Percentiles rank a stretch among this genome's conserved stretches.
Evolutionary conservation across 163 green algal species (phyloP).

Genomic region (Chlorella variabilis): DNA sequence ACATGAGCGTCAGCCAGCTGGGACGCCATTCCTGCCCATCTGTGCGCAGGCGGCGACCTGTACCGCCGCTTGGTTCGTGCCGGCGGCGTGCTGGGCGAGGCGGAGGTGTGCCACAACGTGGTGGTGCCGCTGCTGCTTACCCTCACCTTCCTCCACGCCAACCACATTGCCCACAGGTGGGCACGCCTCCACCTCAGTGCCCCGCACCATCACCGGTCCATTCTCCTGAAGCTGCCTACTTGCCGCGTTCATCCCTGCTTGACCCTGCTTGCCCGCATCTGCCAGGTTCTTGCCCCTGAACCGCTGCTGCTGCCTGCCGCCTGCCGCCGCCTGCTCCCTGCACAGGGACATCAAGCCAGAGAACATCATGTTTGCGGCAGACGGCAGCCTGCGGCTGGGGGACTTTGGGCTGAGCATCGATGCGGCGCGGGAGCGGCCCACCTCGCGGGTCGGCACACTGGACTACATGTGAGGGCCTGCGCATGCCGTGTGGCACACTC

Average conservation of each 20-base stretch:
- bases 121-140: conserved; percentile 34
- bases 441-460: conserved; percentile 25
- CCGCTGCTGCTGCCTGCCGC: too few relatives aligned
- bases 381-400: conserved; percentile 11
- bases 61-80: conserved; percentile 6
- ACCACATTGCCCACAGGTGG: conserved; percentile 29
- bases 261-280: too few relatives aligned
- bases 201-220: too few relatives aligned
- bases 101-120: conserved; percentile 8
- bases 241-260: too few relatives aligned
- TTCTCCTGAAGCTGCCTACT: too few relatives aligned
- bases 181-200: too few relatives aligned
- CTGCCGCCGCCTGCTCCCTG: too few relatives aligned
- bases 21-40: too few relatives aligned
- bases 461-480: conserved; percentile 21
- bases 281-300: too few relatives aligned
- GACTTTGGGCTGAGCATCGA: conserved; percentile 39
- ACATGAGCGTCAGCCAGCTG: too few relatives aligned
- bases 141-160: conserved; percentile 34
- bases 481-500: too few relatives aligned
- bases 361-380: conserved; percentile 29
- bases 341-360: conserved; percentile 35
- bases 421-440: conserved; percentile 13
- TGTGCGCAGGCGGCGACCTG: conserved; percentile 18
- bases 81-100: not conserved